phyloP scores from a whole-genome alignment of 1,284 basidiomycete species.

The Paramarasmius palmivorus region DNA sequence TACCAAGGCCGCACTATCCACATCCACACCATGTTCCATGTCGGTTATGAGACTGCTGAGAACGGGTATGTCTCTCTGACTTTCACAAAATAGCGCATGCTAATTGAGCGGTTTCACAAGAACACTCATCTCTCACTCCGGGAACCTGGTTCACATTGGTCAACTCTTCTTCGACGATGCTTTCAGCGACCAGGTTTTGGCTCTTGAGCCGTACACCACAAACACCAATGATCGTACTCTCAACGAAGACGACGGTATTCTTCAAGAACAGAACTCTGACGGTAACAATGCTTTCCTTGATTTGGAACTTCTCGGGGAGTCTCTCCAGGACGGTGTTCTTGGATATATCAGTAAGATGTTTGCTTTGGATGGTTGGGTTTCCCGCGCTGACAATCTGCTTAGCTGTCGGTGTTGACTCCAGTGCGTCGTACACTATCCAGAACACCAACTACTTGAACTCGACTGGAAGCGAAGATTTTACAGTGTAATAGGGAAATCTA shows the following conservation, averaged over 20 bases:
- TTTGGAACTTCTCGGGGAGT: neutral
- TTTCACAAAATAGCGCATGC: neutral
- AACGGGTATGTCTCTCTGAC: neutral
- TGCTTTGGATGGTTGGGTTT: no score
- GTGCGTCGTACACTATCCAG: neutral
- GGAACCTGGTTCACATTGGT: neutral
- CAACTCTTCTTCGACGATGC: constrained; percentile 3
- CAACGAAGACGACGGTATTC: neutral
- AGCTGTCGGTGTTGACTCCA: neutral
- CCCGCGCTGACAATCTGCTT: no score
- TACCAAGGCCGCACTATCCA: constrained; percentile 30
- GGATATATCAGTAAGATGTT: constrained; percentile 5
- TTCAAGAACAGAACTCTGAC: neutral
- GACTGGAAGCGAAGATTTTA: no score
- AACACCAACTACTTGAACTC: neutral
- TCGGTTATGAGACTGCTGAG: constrained; percentile 17
- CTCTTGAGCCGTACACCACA: neutral
- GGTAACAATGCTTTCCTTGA: neutral
- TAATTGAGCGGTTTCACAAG: neutral
- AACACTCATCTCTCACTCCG: constrained; percentile 3
- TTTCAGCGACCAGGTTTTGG: neutral
- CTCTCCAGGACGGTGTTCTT: neutral
- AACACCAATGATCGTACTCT: neutral
- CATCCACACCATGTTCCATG: constrained; percentile 32
- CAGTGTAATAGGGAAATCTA: no score